Evolutionary conservation across 148 eudicot genomes (phyloP).

Genomic region (Rhododendron williamsianum): DNA sequence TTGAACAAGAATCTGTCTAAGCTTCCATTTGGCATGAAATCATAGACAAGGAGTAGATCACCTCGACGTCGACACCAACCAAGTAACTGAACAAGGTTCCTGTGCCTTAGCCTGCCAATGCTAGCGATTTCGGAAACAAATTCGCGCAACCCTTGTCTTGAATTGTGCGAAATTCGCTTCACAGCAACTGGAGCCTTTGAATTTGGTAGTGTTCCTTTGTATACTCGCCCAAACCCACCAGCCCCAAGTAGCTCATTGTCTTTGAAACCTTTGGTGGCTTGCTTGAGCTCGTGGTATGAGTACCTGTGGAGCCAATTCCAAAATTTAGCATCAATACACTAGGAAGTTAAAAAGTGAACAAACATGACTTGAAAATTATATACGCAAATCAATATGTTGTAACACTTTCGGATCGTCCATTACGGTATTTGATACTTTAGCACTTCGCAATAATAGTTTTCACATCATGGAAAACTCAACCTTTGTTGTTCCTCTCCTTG

Average conservation of each 20-base stretch:
- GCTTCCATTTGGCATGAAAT: slow-evolving; percentile 66
- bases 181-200: slow-evolving; percentile 30
- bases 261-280: slow-evolving; percentile 42
- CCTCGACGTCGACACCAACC: slow-evolving; percentile 44
- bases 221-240: slow-evolving; percentile 53
- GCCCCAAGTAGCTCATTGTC: slow-evolving; percentile 32
- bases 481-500: background rate
- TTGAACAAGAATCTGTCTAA: slow-evolving; percentile 39
- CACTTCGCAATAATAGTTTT: background rate
- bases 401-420: background rate
- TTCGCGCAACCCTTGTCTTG: slow-evolving; percentile 39
- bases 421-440: background rate
- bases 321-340: background rate
- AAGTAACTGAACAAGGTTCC: slow-evolving; percentile 36
- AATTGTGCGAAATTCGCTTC: slow-evolving; percentile 34
- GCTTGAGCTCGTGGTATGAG: slow-evolving; percentile 32
- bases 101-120: slow-evolving; percentile 39
- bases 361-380: background rate
- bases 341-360: background rate
- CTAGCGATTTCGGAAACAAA: slow-evolving; percentile 44
- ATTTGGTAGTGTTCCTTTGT: slow-evolving; percentile 32
- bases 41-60: slow-evolving; percentile 52
- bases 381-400: background rate
- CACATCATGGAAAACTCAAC: background rate
- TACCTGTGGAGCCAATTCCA: background rate